A percentile compares a stretch with the other conserved stretches of the same genome.
These are phyloP conservation scores for Myxozyma udenii DNA, from an alignment of 805 yeast genomes.

Conservation along the genomic window DNA sequence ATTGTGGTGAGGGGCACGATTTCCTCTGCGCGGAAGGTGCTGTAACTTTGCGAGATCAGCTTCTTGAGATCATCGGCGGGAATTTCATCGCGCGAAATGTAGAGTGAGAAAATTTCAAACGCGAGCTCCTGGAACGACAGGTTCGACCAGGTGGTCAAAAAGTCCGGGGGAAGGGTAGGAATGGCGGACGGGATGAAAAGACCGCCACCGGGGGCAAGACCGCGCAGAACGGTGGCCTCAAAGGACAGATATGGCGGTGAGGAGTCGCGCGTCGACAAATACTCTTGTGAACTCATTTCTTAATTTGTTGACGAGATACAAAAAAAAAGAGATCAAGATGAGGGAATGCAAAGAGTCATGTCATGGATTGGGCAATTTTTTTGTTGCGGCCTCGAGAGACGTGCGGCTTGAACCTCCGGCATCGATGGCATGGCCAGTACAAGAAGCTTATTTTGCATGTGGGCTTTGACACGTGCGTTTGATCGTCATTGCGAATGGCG, in stretches of 20 bases:
- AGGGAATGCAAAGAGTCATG: neutral
- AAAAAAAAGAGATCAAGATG: neutral
- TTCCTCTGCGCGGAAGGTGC: constrained; percentile 84
- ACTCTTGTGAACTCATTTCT: constrained; percentile 25
- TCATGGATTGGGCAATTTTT: neutral
- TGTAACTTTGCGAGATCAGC: constrained; percentile 69
- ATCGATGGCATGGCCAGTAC: neutral
- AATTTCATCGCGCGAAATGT: constrained; percentile 70
- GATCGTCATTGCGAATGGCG: no score
- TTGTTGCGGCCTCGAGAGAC: neutral
- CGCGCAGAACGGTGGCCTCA: constrained; percentile 50
- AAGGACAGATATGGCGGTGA: constrained; percentile 36
- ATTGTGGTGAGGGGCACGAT: constrained; percentile 75
- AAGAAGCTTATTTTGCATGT: no score
- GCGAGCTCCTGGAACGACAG: constrained; percentile 84
- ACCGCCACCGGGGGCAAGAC: constrained; percentile 96
- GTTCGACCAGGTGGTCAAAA: constrained; percentile 65
- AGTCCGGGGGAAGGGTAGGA: constrained; percentile 60
- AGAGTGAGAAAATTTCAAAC: constrained; percentile 75
- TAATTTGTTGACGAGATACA: no score
- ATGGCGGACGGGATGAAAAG: constrained; percentile 81
- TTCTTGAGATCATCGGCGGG: constrained; percentile 61
- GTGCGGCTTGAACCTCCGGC: neutral
- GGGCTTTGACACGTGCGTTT: no score
- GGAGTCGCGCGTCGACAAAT: constrained; percentile 44